phyloP scores from a whole-genome alignment of 2,329 filamentous ascomycete species.

The Epichloe amarillans region DNA sequence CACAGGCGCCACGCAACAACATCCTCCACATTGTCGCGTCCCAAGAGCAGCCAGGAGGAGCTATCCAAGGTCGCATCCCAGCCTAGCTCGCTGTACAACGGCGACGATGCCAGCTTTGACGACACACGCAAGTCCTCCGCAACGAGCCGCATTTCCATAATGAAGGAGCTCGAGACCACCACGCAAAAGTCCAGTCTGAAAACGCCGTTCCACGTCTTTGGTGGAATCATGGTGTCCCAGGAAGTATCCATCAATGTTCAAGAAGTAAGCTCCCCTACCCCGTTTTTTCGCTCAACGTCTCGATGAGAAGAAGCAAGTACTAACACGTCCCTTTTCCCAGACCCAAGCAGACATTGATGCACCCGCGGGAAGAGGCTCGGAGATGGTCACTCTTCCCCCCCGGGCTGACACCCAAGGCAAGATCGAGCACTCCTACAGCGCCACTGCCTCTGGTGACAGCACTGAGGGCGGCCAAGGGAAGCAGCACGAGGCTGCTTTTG shows the following conservation, averaged over 20 bases:
- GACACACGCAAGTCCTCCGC: conserved; percentile 5
- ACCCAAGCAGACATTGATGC: not conserved
- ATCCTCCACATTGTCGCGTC: not conserved
- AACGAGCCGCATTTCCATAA: conserved; percentile 7
- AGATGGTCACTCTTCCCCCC: not conserved
- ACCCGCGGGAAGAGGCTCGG: not conserved
- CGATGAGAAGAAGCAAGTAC: not conserved
- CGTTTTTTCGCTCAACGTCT: not conserved
- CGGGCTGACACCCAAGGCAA: not conserved
- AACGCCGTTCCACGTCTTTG: conserved; percentile 20
- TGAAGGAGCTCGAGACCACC: conserved; percentile 8
- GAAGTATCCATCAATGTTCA: conserved; percentile 43
- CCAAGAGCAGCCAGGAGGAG: conserved; percentile 7
- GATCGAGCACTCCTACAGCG: conserved; percentile 3
- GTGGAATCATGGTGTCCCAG: conserved; percentile 49
- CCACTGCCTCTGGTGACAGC: conserved; percentile 6
- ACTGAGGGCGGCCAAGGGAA: not conserved
- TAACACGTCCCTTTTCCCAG: not conserved
- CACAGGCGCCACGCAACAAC: not conserved
- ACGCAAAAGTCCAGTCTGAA: conserved; percentile 7
- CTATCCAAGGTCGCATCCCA: conserved; percentile 3
- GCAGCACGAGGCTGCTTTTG: conserved; percentile 7
- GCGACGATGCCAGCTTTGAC: conserved; percentile 7
- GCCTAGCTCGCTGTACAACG: conserved; percentile 2
- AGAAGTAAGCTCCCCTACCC: conserved; percentile 5